Conservation (phyloP, 2,329 filamentous ascomycete species). For the Nemania abortiva region DNA sequence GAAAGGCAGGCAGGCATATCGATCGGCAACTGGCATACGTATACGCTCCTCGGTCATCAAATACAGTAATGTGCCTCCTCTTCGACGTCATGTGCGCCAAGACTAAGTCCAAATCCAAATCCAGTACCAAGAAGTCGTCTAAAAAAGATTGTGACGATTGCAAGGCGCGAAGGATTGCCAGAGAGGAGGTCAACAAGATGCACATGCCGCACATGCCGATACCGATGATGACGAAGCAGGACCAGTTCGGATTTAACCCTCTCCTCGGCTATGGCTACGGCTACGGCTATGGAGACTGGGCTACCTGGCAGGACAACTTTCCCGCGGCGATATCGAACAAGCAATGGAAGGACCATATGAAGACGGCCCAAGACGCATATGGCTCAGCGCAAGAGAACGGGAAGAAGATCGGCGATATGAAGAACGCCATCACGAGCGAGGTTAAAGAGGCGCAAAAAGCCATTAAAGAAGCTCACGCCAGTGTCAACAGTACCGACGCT, state of each 20-base stretch:
- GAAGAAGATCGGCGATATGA: slow-evolving; percentile 35
- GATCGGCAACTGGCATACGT: neutral
- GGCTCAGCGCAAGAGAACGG: slow-evolving; percentile 37
- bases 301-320: slow-evolving; percentile 38
- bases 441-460: slow-evolving; percentile 38
- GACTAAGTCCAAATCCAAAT: slow-evolving; percentile 31
- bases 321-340: slow-evolving; percentile 39
- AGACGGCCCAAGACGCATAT: slow-evolving; percentile 36
- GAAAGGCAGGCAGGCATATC: slow-evolving; percentile 1
- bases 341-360: slow-evolving; percentile 42
- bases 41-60: neutral
- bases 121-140: slow-evolving; percentile 19
- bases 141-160: slow-evolving; percentile 26
- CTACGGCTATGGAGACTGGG: slow-evolving; percentile 22
- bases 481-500: slow-evolving; percentile 32
- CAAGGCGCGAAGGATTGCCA: slow-evolving; percentile 13
- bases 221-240: slow-evolving; percentile 17
- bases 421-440: slow-evolving; percentile 31
- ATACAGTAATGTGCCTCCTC: slow-evolving; percentile 31
- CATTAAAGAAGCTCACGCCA: slow-evolving; percentile 38
- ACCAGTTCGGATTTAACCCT: slow-evolving; percentile 6
- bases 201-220: slow-evolving; percentile 4
- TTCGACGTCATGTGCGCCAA: slow-evolving; percentile 33
- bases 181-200: slow-evolving; percentile 22
- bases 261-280: slow-evolving; percentile 14